Evolutionary conservation across 441 rosid species (phyloP).

Genomic region (Flueggea neowawraea): DNA sequence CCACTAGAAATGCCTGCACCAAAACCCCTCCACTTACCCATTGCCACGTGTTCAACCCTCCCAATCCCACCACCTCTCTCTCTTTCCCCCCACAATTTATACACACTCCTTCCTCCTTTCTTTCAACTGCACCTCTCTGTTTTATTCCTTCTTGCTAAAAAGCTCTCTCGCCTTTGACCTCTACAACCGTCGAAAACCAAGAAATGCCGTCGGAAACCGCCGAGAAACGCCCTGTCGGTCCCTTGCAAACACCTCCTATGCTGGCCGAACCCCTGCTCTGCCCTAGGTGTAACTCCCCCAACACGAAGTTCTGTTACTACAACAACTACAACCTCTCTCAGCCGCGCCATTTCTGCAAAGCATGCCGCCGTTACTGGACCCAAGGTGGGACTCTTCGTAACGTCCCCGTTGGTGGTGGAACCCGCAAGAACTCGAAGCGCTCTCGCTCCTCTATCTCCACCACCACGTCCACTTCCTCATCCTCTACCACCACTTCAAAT

Average conservation of each 20-base stretch:
- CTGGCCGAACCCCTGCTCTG: not conserved
- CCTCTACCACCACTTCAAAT: not conserved
- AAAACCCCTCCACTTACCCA: too few relatives aligned
- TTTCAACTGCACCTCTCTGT: too few relatives aligned
- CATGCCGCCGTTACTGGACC: constrained; percentile 13
- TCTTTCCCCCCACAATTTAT: too few relatives aligned
- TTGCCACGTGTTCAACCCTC: too few relatives aligned
- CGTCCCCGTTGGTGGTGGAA: constrained; percentile 15
- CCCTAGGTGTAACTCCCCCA: constrained; percentile 12
- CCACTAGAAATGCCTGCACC: too few relatives aligned
- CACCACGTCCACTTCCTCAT: not conserved
- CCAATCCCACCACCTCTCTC: too few relatives aligned
- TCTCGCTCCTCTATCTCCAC: not conserved
- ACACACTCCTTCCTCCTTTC: not conserved
- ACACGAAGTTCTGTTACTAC: constrained; percentile 16
- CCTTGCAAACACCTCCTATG: too few relatives aligned
- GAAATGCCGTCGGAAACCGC: constrained; percentile 1
- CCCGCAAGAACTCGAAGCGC: constrained; percentile 11
- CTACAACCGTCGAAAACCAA: too few relatives aligned
- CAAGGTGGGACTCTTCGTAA: constrained; percentile 14
- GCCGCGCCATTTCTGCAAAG: constrained; percentile 14
- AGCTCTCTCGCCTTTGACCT: too few relatives aligned
- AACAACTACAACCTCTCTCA: constrained; percentile 14
- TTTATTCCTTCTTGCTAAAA: too few relatives aligned
- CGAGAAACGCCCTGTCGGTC: not conserved